Base-by-base conservation (phyloP, 257 asterid species). In the Solanum ossicruentum region DNA sequence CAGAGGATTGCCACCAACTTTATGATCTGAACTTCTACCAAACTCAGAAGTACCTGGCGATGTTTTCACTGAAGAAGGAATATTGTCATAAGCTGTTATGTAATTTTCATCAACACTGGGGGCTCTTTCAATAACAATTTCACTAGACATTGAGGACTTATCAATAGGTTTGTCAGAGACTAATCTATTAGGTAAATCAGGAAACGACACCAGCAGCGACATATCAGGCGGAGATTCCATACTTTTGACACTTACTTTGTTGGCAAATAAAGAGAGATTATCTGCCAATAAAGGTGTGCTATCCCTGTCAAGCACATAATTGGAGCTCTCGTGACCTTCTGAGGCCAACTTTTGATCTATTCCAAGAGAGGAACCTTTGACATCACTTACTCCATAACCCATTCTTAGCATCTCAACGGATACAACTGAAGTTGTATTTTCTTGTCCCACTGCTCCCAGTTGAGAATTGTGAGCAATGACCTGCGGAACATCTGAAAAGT, bases 161-260 rank as follows among this genome's bases (percentile, higher is more conserved):
- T 58, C 43, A 70, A 81, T 87, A 36, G 65, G 23, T 45, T 65
- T 55, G 71, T 57, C 86, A 20, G 85, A 88, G 83, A 85, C 88
- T 23, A 90, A 80, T 65, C 85, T 57, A 83, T 89, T 83, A 47
- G 85, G 87, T 71, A 91, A 81, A 69, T 89, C 93, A 51, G 94
- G 89, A 84, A 93, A 91, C 83, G 90, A 87, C 80, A 83, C 81
- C 81, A 88, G 88, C 51, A 88, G 84, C 67, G 72, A 88, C 65
- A 83, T 84, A 80, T 89, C 90, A 67, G 88, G 84, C 85, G 78
- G 88, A 77, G 91, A 85, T 83, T 85, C 88, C 75, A 85, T 70
- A 43, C 84, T 84, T 87, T 79, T 92, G 87, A 86, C 89, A 39
- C 86, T 84, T 83, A 90, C 89, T 86, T 81, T 85, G 71, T 90